Percentiles rank a stretch among this genome's conserved stretches.
These are phyloP conservation scores for Claviceps pusilla DNA, from an alignment of 2,329 filamentous ascomycete genomes.

Conservation along the genomic window DNA sequence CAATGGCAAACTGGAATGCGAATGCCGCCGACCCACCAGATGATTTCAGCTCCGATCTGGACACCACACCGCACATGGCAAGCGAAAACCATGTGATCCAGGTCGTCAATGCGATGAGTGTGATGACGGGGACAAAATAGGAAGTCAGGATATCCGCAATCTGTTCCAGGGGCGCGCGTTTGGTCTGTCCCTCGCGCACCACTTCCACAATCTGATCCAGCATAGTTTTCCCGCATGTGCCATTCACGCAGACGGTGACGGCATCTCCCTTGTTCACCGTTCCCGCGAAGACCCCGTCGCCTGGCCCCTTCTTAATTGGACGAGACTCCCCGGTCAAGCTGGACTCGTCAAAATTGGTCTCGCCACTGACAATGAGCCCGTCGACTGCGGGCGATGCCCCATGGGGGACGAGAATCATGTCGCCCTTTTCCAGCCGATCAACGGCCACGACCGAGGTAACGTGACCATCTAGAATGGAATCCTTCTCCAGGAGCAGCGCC, in stretches of 20 bases:
- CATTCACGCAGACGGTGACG: constrained; percentile 48
- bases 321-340: constrained; percentile 71
- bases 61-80: constrained; percentile 42
- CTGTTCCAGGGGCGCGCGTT: constrained; percentile 59
- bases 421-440: constrained; percentile 61
- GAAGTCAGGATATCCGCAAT: constrained; percentile 58
- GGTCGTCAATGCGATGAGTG: constrained; percentile 51
- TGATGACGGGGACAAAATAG: constrained; percentile 64
- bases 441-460: constrained; percentile 33
- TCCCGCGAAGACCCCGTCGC: constrained; percentile 55
- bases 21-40: constrained; percentile 56
- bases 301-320: constrained; percentile 45
- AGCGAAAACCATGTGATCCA: constrained; percentile 59
- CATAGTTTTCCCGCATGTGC: constrained; percentile 55
- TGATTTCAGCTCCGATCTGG: constrained; percentile 39
- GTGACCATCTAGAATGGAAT: constrained; percentile 16
- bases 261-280: constrained; percentile 58
- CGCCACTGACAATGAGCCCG: constrained; percentile 48
- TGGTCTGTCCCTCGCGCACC: constrained; percentile 63
- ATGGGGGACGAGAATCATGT: constrained; percentile 58
- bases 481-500: constrained; percentile 50
- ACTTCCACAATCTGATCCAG: constrained; percentile 65
- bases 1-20: constrained; percentile 68
- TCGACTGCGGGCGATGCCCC: constrained; percentile 78
- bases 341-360: constrained; percentile 70